Evolutionary conservation across 2,329 filamentous ascomycete species (phyloP).

Genomic region (Microascus cirrosus): DNA sequence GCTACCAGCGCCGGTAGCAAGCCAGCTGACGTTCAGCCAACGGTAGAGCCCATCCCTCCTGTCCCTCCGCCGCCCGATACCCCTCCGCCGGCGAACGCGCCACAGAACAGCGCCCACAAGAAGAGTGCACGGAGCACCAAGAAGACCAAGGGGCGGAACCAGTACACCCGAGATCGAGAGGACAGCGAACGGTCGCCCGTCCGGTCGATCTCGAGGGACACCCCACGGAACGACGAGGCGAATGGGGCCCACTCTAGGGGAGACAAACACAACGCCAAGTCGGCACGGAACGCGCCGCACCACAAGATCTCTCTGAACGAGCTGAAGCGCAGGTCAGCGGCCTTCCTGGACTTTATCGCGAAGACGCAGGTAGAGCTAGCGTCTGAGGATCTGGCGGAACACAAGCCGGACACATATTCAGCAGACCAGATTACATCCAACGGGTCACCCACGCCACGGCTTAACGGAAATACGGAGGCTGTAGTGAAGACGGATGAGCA

Average conservation of each 20-base stretch:
- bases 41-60: conserved; percentile 22
- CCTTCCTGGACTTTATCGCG: conserved; percentile 82
- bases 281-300: conserved; percentile 37
- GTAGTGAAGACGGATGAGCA: background rate
- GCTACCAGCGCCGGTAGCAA: conserved; percentile 13
- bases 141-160: conserved; percentile 64
- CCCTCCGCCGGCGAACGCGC: conserved; percentile 25
- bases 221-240: conserved; percentile 18
- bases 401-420: background rate
- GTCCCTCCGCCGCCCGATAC: conserved; percentile 35
- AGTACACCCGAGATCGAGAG: conserved; percentile 71
- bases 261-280: conserved; percentile 27
- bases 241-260: conserved; percentile 7
- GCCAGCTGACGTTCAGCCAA: conserved; percentile 13
- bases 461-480: conserved; percentile 6
- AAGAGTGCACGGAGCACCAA: conserved; percentile 51
- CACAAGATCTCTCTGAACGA: conserved; percentile 76
- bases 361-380: conserved; percentile 82
- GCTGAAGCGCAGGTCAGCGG: conserved; percentile 73
- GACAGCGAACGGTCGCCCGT: conserved; percentile 46
- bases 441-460: background rate
- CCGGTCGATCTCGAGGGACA: conserved; percentile 23
- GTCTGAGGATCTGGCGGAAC: conserved; percentile 37
- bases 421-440: background rate
- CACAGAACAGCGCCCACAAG: conserved; percentile 40